Conservation (phyloP, 1,139 yeast genomes). For the Meyerozyma sp. region DNA sequence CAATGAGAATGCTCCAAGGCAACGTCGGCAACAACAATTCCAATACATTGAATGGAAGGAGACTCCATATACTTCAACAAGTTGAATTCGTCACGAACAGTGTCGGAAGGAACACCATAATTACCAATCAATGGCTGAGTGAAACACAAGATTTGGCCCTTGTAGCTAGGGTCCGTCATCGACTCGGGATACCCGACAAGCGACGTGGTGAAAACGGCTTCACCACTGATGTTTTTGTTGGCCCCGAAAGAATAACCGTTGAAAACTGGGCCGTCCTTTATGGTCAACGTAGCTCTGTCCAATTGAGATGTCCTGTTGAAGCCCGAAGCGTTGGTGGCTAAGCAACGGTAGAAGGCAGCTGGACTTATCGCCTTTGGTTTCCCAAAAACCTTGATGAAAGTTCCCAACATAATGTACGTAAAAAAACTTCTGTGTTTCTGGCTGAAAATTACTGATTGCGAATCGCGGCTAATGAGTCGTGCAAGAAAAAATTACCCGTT, state of each 20-base stretch:
- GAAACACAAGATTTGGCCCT: conserved; percentile 92
- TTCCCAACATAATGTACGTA: neutral
- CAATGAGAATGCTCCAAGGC: conserved; percentile 95
- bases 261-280: conserved; percentile 91
- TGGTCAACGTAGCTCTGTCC: conserved; percentile 85
- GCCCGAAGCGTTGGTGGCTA: conserved; percentile 37
- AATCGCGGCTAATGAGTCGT: conserved; percentile 31
- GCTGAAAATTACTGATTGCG: conserved; percentile 21
- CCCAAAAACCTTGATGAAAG: neutral
- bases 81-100: conserved; percentile 74
- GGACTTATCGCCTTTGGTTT: neutral
- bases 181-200: conserved; percentile 97
- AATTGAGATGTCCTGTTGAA: conserved; percentile 39
- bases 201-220: conserved; percentile 96
- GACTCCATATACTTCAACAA: conserved; percentile 87
- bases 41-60: conserved; percentile 87
- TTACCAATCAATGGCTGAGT: conserved; percentile 97
- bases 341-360: conserved; percentile 12
- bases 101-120: conserved; percentile 92
- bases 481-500: conserved; percentile 12
- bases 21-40: conserved; percentile 92
- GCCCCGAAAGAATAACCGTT: conserved; percentile 95
- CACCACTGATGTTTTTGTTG: conserved; percentile 85
- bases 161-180: conserved; percentile 97
- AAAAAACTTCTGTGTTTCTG: conserved; percentile 1